These are phyloP conservation scores for Sporothrix pseudoabietina DNA, from an alignment of 2,329 filamentous ascomycete species.

Conservation along the genomic window DNA sequence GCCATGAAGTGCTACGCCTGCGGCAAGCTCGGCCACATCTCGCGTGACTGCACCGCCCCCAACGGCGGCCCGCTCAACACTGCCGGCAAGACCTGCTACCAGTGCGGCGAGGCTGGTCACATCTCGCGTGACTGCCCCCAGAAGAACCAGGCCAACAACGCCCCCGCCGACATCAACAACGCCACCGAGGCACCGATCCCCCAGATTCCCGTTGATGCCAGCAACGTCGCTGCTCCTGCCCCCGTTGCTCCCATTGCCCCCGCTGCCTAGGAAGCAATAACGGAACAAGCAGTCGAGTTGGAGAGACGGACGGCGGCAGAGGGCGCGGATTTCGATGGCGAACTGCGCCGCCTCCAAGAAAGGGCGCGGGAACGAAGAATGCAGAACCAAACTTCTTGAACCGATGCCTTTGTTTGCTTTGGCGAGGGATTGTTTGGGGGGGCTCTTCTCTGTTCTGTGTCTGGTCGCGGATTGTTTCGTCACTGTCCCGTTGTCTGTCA, in stretches of 20 bases:
- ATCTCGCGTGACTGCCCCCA: conserved; percentile 93
- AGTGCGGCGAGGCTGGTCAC: conserved; percentile 92
- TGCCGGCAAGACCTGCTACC: conserved; percentile 97
- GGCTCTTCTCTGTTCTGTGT: background rate
- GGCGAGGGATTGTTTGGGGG: background rate
- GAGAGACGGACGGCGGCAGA: background rate
- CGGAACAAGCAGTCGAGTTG: background rate
- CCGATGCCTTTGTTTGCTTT: background rate
- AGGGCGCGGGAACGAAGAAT: background rate
- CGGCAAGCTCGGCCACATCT: conserved; percentile 93
- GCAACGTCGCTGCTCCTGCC: conserved; percentile 43
- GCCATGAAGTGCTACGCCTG: conserved; percentile 99
- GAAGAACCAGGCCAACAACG: conserved; percentile 51
- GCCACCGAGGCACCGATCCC: conserved; percentile 47
- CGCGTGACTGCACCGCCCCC: conserved; percentile 89
- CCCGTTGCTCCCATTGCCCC: conserved; percentile 50
- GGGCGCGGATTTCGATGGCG: background rate
- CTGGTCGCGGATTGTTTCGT: too few species aligned
- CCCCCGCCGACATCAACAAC: conserved; percentile 49
- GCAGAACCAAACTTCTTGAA: background rate
- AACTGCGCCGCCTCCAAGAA: background rate
- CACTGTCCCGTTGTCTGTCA: background rate
- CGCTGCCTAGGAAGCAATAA: conserved; percentile 36
- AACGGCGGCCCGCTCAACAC: conserved; percentile 96
- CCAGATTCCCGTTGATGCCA: conserved; percentile 50